Percentiles rank a stretch among this genome's conserved stretches.
phyloP scores from a whole-genome alignment of 2,329 filamentous ascomycete genomes.

The Colletotrichum karsti region DNA sequence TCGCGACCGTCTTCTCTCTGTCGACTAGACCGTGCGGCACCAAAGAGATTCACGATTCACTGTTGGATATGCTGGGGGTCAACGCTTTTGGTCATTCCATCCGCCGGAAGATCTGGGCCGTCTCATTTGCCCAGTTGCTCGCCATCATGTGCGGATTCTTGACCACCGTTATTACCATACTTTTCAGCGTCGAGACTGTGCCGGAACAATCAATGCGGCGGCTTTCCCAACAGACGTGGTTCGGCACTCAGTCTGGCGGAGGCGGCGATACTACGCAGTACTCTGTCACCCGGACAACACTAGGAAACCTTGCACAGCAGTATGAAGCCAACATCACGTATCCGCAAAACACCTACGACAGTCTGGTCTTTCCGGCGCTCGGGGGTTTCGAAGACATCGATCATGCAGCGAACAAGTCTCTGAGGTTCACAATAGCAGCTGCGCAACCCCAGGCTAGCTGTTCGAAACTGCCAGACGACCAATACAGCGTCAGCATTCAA shows the following conservation, averaged over 20 bases:
- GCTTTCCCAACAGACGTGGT: not conserved
- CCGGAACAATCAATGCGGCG: not conserved
- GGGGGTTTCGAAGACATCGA: not conserved
- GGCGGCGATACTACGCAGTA: not conserved
- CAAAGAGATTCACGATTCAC: not conserved
- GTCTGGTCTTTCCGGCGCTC: not conserved
- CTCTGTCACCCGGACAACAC: not conserved
- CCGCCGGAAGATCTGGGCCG: not conserved
- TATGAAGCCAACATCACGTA: not conserved
- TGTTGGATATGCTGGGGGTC: conserved; percentile 4
- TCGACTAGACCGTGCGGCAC: not conserved
- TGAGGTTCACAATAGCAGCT: not conserved
- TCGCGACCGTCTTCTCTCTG: not conserved
- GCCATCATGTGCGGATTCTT: conserved; percentile 11
- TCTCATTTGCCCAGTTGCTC: not conserved
- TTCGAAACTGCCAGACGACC: not conserved
- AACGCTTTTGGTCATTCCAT: conserved; percentile 1
- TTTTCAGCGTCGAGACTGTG: not conserved
- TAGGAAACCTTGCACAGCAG: not conserved
- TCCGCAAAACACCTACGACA: conserved; percentile 1
- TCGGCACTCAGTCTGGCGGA: not conserved
- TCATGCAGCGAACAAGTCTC: not conserved
- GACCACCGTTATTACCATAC: not conserved
- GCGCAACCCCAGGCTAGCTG: not conserved
- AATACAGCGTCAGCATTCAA: not conserved